phyloP scores from a whole-genome alignment of 2,329 filamentous ascomycete genomes.

The Fusarium agapanthi region DNA sequence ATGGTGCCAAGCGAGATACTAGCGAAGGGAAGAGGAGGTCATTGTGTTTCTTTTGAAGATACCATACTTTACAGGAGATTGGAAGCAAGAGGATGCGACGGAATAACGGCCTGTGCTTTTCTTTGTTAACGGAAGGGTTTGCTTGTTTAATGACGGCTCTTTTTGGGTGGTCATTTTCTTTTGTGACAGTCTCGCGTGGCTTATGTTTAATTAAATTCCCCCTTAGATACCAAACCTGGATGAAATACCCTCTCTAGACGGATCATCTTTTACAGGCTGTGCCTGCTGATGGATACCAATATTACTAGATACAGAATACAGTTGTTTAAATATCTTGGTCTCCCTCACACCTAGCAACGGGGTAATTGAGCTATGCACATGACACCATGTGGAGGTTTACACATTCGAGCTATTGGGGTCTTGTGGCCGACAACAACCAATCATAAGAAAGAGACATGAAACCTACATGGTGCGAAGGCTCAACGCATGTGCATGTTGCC shows the following conservation, averaged over 20 bases:
- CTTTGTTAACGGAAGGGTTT: not conserved
- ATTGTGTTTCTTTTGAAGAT: slow-evolving; percentile 20
- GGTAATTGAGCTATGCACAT: not conserved
- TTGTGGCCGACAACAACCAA: not conserved
- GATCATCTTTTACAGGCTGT: slow-evolving; percentile 14
- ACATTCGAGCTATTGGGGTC: not conserved
- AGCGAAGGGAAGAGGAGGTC: not conserved
- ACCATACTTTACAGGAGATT: slow-evolving; percentile 21
- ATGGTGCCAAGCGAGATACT: not conserved
- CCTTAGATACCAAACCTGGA: slow-evolving; percentile 36
- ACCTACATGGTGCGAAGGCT: no score
- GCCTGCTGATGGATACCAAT: slow-evolving; percentile 24
- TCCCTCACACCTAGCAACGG: no score
- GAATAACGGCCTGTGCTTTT: slow-evolving; percentile 18
- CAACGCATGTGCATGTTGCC: not conserved
- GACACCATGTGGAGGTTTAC: no score
- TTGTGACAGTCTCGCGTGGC: slow-evolving; percentile 8
- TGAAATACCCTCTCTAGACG: slow-evolving; percentile 33
- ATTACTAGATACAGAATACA: slow-evolving; percentile 23
- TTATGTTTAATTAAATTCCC: slow-evolving; percentile 28
- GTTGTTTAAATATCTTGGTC: not conserved
- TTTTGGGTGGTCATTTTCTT: slow-evolving; percentile 12
- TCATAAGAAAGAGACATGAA: not conserved
- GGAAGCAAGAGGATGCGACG: slow-evolving; percentile 6
- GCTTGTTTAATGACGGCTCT: not conserved